These are phyloP conservation scores for Xerocomus spinulosus DNA, from an alignment of 768 basidiomycete species.

Conservation along the genomic window DNA sequence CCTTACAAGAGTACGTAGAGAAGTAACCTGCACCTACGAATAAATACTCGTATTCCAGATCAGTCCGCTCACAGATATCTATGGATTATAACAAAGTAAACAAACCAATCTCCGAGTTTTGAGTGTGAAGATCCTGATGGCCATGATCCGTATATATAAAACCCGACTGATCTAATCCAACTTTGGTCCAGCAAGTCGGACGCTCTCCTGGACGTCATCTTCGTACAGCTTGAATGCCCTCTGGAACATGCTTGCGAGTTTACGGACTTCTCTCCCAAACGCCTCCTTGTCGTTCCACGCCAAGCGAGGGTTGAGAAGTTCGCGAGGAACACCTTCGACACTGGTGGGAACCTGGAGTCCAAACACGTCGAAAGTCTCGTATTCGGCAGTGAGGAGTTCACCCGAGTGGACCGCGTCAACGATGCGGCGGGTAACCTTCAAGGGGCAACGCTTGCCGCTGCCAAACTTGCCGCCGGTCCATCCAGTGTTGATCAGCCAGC, in stretches of 20 bases:
- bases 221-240: slow-evolving; percentile 93
- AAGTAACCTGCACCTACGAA: too few species aligned
- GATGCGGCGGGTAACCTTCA: slow-evolving; percentile 93
- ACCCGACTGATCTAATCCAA: slow-evolving; percentile 16
- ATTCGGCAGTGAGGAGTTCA: slow-evolving; percentile 81
- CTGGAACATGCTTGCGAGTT: slow-evolving; percentile 89
- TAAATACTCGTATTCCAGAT: slow-evolving; percentile 5
- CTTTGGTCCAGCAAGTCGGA: slow-evolving; percentile 75
- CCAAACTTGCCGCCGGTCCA: slow-evolving; percentile 96
- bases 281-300: slow-evolving; percentile 90
- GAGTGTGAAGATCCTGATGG: neutral
- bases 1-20: neutral
- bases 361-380: slow-evolving; percentile 80
- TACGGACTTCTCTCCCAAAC: slow-evolving; percentile 82
- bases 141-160: neutral
- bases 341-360: slow-evolving; percentile 77
- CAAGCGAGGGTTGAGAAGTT: slow-evolving; percentile 81
- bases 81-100: slow-evolving; percentile 1
- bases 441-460: slow-evolving; percentile 88
- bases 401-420: slow-evolving; percentile 97
- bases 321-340: slow-evolving; percentile 83
- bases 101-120: neutral
- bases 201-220: slow-evolving; percentile 75
- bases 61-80: neutral
- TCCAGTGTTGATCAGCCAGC: slow-evolving; percentile 99